phyloP scores from a whole-genome alignment of 352 stramenopile species.

The Phytophthora europaea region DNA sequence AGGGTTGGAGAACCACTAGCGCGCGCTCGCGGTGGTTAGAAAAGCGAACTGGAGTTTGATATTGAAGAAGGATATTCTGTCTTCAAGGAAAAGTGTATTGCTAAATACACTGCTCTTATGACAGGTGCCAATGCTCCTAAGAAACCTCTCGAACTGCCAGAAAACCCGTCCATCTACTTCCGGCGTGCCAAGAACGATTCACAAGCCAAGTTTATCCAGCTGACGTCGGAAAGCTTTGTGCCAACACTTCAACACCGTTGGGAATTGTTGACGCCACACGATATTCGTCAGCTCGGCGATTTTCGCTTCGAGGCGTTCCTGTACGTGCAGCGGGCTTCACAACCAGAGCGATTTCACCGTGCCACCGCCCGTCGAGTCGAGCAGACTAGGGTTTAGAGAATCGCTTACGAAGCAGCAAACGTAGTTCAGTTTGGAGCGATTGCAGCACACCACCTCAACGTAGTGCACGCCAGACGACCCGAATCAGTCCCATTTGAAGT shows the following conservation, averaged over 20 bases:
- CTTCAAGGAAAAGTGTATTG: no score
- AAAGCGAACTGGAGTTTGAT: neutral
- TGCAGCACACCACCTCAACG: slow-evolving; percentile 4
- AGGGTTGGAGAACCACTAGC: slow-evolving; percentile 3
- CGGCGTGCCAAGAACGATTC: no score
- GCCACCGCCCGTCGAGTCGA: neutral
- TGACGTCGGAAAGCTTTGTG: neutral
- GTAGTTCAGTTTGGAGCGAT: neutral
- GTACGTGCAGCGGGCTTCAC: neutral
- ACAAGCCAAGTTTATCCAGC: no score
- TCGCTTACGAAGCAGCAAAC: slow-evolving; percentile 8
- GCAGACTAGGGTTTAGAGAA: neutral
- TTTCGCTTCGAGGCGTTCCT: slow-evolving; percentile 14
- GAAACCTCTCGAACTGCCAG: no score
- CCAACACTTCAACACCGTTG: slow-evolving; percentile 4
- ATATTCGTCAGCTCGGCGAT: neutral
- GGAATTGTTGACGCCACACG: neutral
- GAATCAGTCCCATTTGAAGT: slow-evolving; percentile 1
- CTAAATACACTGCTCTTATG: no score
- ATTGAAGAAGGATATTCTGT: no score
- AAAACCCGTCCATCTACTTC: no score
- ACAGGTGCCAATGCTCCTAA: no score
- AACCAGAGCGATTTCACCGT: slow-evolving; percentile 6
- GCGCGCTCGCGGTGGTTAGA: slow-evolving; percentile 1
- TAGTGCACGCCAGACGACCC: neutral